Percentiles rank a stretch among this genome's conserved stretches.
Conservation (phyloP, 495 filamentous ascomycete genomes). For the Aspergillus egyptiacus region DNA sequence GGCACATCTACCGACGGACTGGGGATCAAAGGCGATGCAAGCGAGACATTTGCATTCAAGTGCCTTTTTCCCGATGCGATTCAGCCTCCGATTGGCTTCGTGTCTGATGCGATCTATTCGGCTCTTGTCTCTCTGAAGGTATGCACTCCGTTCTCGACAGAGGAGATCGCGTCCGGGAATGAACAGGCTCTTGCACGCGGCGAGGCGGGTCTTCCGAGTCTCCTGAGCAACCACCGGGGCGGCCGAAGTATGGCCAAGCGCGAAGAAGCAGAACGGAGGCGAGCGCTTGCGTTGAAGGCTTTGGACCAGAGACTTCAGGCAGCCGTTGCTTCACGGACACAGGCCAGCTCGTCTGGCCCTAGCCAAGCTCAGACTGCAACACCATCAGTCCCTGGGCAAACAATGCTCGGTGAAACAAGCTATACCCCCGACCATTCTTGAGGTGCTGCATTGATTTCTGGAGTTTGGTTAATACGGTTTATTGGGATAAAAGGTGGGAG, state of each 20-base stretch:
- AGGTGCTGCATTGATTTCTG: constrained; percentile 12
- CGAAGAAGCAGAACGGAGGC: constrained; percentile 86
- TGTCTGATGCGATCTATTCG: constrained; percentile 70
- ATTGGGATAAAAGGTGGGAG: constrained; percentile 8
- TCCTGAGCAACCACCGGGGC: constrained; percentile 45
- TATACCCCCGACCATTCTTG: constrained; percentile 60
- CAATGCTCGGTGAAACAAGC: constrained; percentile 61
- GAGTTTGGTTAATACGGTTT: constrained; percentile 12
- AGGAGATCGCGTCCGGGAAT: constrained; percentile 76
- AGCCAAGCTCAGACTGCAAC: constrained; percentile 32
- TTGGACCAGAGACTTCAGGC: constrained; percentile 87
- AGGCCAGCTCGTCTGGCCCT: constrained; percentile 30
- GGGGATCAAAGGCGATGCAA: constrained; percentile 71
- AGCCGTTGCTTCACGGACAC: constrained; percentile 51
- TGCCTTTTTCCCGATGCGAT: constrained; percentile 90
- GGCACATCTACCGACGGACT: constrained; percentile 47
- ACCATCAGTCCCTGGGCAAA: constrained; percentile 31
- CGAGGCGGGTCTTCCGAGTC: constrained; percentile 60
- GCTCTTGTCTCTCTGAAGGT: constrained; percentile 65
- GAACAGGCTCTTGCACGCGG: constrained; percentile 60
- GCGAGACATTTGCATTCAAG: constrained; percentile 90
- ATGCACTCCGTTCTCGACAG: constrained; percentile 79
- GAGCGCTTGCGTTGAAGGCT: constrained; percentile 83
- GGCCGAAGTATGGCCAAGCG: constrained; percentile 50
- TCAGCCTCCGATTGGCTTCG: constrained; percentile 65